Evolutionary conservation across 2,329 filamentous ascomycete genomes (phyloP).

Genomic region (Cercospora janseana): DNA sequence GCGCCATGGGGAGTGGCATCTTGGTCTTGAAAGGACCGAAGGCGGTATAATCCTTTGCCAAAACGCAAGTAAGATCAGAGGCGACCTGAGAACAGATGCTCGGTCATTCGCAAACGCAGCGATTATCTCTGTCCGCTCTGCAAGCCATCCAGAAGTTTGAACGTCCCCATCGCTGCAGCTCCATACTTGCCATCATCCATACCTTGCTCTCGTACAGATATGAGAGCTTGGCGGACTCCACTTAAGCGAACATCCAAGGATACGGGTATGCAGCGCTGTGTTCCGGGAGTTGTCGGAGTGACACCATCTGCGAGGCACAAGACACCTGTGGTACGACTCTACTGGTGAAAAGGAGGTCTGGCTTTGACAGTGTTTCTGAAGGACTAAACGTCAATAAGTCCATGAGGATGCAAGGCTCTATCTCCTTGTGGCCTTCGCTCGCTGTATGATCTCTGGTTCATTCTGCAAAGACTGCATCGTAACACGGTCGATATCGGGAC

Average conservation of each 20-base stretch:
- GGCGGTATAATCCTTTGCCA: not conserved
- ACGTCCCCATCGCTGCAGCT: conserved; percentile 2
- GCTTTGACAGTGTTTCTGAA: too few relatives aligned
- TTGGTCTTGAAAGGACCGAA: not conserved
- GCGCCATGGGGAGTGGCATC: conserved; percentile 13
- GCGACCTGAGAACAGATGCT: not conserved
- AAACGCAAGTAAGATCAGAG: not conserved
- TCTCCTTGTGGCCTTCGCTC: not conserved
- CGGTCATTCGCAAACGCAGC: conserved; percentile 1
- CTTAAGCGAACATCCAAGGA: conserved; percentile 5
- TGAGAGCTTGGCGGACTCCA: conserved; percentile 1
- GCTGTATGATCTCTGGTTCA: too few relatives aligned
- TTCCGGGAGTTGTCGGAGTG: not conserved
- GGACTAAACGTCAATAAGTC: too few relatives aligned
- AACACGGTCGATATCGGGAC: conserved; percentile 3
- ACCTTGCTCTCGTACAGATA: conserved; percentile 7
- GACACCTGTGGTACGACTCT: conserved; percentile 10
- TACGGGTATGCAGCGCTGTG: conserved; percentile 10
- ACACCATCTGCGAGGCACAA: not conserved
- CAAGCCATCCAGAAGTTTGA: conserved; percentile 4
- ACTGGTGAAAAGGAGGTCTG: too few relatives aligned
- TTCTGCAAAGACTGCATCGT: too few relatives aligned
- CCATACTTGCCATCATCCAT: conserved; percentile 3
- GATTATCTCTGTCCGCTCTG: conserved; percentile 10
- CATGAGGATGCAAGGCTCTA: conserved; percentile 6